Percentiles rank a stretch among this genome's conserved stretches.
Conservation (phyloP, 352 stramenopile genomes). For the Pythium graminicola region DNA sequence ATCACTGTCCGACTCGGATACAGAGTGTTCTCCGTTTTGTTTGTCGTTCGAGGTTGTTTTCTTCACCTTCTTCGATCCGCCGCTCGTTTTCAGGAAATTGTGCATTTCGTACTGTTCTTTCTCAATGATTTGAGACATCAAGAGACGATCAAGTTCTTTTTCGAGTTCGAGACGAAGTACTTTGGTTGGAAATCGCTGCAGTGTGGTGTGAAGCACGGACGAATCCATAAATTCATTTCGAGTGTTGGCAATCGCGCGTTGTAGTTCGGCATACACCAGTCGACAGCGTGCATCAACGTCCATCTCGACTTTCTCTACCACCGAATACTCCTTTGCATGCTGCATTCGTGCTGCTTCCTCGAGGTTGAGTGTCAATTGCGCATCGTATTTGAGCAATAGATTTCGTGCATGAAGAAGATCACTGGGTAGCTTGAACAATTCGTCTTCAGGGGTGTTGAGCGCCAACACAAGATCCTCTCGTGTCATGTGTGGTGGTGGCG, state of each 20-base stretch:
- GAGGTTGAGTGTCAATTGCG: constrained; percentile 44
- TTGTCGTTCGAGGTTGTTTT: not conserved
- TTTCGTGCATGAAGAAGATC: constrained; percentile 50
- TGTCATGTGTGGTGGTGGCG: constrained; percentile 36
- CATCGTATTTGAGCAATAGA: constrained; percentile 62
- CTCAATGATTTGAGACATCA: constrained; percentile 82
- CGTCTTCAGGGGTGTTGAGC: constrained; percentile 64
- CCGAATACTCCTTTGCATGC: constrained; percentile 23
- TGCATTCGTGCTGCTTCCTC: constrained; percentile 35
- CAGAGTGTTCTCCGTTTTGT: constrained; percentile 14
- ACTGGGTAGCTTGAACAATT: constrained; percentile 57
- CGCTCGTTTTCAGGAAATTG: constrained; percentile 32
- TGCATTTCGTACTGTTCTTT: constrained; percentile 51
- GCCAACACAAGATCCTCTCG: constrained; percentile 51
- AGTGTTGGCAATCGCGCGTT: constrained; percentile 79
- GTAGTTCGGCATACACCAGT: constrained; percentile 85
- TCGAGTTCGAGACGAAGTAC: constrained; percentile 88
- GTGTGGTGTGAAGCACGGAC: constrained; percentile 77
- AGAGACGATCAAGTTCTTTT: constrained; percentile 85
- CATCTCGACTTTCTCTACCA: constrained; percentile 44
- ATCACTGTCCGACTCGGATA: constrained; percentile 68
- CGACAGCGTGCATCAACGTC: constrained; percentile 86
- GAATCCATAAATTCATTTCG: constrained; percentile 89
- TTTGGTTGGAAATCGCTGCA: constrained; percentile 88
- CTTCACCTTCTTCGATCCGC: not conserved